Conservation (phyloP, 495 filamentous ascomycete genomes). For the Penicillium odoratum region DNA sequence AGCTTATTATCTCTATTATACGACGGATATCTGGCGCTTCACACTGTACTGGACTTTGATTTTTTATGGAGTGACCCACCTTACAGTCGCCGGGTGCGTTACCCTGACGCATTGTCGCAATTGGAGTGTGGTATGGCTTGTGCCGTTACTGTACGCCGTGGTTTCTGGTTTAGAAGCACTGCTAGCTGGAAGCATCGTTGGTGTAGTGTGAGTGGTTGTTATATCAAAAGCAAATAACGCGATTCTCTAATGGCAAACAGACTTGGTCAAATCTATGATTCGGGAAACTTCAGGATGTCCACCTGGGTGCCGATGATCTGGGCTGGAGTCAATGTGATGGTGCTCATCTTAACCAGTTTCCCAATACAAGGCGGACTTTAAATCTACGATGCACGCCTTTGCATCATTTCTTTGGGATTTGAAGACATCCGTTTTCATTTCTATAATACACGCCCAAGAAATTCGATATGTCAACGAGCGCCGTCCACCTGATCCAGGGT, state of each 20-base stretch:
- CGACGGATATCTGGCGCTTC: conserved; percentile 84
- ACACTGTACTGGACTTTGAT: conserved; percentile 83
- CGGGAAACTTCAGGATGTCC: conserved; percentile 89
- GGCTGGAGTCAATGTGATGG: conserved; percentile 84
- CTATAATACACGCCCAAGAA: conserved; percentile 28
- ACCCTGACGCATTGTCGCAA: conserved; percentile 66
- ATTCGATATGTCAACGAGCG: conserved; percentile 23
- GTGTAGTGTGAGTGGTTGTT: conserved; percentile 68
- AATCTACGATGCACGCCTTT: conserved; percentile 19
- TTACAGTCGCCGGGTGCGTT: conserved; percentile 66
- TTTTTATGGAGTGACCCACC: conserved; percentile 45
- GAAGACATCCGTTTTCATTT: conserved; percentile 10
- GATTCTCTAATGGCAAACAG: conserved; percentile 45
- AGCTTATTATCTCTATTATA: conserved; percentile 71
- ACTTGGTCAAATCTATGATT: conserved; percentile 81
- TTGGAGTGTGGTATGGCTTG: conserved; percentile 74
- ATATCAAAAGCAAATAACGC: conserved; percentile 4
- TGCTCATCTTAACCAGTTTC: conserved; percentile 91
- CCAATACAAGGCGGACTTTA: conserved; percentile 92
- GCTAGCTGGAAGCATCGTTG: conserved; percentile 85
- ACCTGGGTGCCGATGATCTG: conserved; percentile 97
- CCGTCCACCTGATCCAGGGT: conserved; percentile 16
- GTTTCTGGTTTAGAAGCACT: conserved; percentile 80
- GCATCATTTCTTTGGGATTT: conserved; percentile 3
- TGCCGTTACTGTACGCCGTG: conserved; percentile 72